These are phyloP conservation scores for Forsythia suspensa DNA, from an alignment of 257 asterid species.

Conservation along the genomic window DNA sequence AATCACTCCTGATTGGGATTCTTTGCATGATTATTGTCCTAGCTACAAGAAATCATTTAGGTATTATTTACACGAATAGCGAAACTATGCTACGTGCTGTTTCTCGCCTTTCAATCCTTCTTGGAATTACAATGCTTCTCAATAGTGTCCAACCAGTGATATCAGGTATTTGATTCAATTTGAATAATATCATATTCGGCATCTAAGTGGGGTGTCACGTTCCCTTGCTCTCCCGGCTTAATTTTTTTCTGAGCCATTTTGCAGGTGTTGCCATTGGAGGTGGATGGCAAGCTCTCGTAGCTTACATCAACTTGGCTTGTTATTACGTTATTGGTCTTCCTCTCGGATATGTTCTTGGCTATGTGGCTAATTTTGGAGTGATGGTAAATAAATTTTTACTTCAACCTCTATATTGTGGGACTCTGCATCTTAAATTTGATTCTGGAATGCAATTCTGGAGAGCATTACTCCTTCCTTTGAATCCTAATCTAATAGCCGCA, in stretches of 20 bases:
- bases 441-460: background rate
- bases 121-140: conserved; percentile 79
- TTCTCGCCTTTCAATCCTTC: conserved; percentile 60
- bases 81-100: conserved; percentile 53
- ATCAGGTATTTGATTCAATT: conserved; percentile 44
- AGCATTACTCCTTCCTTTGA: background rate
- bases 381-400: conserved; percentile 25
- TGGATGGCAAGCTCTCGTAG: conserved; percentile 64
- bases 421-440: background rate
- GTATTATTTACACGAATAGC: conserved; percentile 49
- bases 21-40: conserved; percentile 45
- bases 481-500: background rate
- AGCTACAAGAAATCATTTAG: conserved; percentile 40
- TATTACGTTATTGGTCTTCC: conserved; percentile 51
- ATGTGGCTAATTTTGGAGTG: conserved; percentile 39
- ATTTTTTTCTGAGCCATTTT: background rate
- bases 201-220: no score
- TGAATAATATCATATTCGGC: background rate
- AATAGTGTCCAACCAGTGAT: conserved; percentile 79
- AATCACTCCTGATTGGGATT: conserved; percentile 57
- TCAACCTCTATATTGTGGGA: background rate
- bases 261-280: conserved; percentile 84
- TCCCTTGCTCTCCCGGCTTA: no score
- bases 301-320: conserved; percentile 71
- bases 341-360: conserved; percentile 45